Evolutionary conservation across 108 stramenopile species (phyloP).

Genomic region (Stephanodiscus triporus): DNA sequence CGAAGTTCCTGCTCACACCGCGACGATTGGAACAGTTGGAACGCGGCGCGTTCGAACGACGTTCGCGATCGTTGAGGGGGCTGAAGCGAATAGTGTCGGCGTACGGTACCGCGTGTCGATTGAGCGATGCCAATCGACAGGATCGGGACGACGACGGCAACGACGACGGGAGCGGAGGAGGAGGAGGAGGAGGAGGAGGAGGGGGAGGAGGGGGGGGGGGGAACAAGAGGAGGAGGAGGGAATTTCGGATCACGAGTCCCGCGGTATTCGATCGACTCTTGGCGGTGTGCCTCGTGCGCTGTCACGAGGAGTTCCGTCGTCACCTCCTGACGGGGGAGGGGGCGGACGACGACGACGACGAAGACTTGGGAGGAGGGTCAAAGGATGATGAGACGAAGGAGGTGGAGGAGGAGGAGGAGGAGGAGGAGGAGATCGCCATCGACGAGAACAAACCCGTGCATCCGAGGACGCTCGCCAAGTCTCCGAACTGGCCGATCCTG

Average conservation of each 20-base stretch:
- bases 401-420: background rate
- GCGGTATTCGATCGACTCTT: slow-evolving; percentile 80
- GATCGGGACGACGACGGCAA: slow-evolving; percentile 41
- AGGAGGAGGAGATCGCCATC: slow-evolving; percentile 24
- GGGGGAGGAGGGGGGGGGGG: slow-evolving; percentile 1
- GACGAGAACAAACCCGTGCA: slow-evolving; percentile 80
- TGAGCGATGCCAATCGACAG: slow-evolving; percentile 57
- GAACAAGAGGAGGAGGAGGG: slow-evolving; percentile 36
- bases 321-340: slow-evolving; percentile 63
- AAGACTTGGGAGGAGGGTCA: no score
- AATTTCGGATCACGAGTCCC: slow-evolving; percentile 71
- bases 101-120: slow-evolving; percentile 83
- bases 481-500: slow-evolving; percentile 58
- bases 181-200: slow-evolving; percentile 19
- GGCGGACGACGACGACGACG: slow-evolving; percentile 19
- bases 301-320: slow-evolving; percentile 75
- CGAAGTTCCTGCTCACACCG: slow-evolving; percentile 54
- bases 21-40: slow-evolving; percentile 57
- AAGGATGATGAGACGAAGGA: no score
- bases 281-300: slow-evolving; percentile 66
- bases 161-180: background rate
- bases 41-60: slow-evolving; percentile 69
- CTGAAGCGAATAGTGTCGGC: slow-evolving; percentile 76
- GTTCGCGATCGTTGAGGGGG: slow-evolving; percentile 62
- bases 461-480: slow-evolving; percentile 65